phyloP scores from a whole-genome alignment of 2,329 filamentous ascomycete genomes.

The Apiospora aurea region DNA sequence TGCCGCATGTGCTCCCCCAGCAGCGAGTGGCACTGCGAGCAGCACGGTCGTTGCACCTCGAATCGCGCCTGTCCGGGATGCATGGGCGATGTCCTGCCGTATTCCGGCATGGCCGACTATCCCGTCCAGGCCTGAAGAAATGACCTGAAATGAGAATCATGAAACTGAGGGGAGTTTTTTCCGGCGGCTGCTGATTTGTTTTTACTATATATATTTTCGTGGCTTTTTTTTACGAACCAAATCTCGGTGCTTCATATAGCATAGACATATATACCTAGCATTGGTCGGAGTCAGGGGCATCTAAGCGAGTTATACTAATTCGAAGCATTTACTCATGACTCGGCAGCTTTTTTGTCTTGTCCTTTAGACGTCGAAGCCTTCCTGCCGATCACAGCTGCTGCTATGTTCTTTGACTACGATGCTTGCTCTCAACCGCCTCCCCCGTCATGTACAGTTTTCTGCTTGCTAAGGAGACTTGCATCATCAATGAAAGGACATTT shows the following conservation, averaged over 20 bases:
- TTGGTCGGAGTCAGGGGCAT: constrained; percentile 24
- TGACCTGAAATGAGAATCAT: constrained; percentile 23
- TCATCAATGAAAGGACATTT: not conserved
- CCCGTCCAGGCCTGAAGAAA: constrained; percentile 24
- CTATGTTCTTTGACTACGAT: not conserved
- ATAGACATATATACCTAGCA: constrained; percentile 27
- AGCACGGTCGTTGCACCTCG: constrained; percentile 41
- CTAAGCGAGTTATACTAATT: constrained; percentile 24
- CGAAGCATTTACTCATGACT: constrained; percentile 20
- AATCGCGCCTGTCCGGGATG: constrained; percentile 41
- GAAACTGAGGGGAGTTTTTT: constrained; percentile 17
- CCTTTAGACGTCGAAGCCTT: not conserved
- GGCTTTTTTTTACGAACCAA: constrained; percentile 13
- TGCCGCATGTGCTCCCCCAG: constrained; percentile 40
- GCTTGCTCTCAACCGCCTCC: not conserved
- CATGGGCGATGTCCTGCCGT: constrained; percentile 32
- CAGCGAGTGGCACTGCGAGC: constrained; percentile 43
- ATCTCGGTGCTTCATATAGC: constrained; percentile 24
- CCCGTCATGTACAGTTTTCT: not conserved
- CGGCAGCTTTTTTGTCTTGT: not conserved
- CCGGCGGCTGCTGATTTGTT: constrained; percentile 9
- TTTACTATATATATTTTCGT: not conserved
- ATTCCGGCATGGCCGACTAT: constrained; percentile 32
- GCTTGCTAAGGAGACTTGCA: not conserved
- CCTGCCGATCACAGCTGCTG: not conserved